Evolutionary conservation across 305 asterid genomes (phyloP).

Genomic region (Lippia alba): DNA sequence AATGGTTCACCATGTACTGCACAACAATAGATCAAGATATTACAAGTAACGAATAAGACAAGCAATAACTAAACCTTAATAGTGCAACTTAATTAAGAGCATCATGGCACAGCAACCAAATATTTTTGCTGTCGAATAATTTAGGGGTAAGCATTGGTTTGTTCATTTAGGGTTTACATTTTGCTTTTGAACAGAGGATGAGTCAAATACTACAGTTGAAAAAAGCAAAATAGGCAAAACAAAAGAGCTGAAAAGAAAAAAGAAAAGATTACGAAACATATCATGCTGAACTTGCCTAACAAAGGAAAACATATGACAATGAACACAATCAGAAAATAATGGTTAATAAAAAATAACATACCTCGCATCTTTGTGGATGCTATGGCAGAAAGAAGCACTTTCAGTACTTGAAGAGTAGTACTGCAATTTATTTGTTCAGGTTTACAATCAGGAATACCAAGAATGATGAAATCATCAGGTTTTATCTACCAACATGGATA

Average conservation of each 20-base stretch:
- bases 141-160: background rate
- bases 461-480: constrained; percentile 32
- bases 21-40: constrained; percentile 40
- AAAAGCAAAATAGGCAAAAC: too few relatives aligned
- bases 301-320: background rate
- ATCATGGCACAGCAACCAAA: constrained; percentile 16
- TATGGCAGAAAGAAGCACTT: constrained; percentile 92
- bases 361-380: constrained; percentile 94
- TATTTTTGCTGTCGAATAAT: constrained; percentile 17
- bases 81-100: constrained; percentile 16
- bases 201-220: too few relatives aligned
- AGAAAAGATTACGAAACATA: background rate
- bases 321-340: constrained; percentile 16
- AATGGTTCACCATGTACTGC: constrained; percentile 95
- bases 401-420: constrained; percentile 92
- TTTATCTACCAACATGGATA: constrained; percentile 37
- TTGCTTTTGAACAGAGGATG: too few relatives aligned
- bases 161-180: background rate
- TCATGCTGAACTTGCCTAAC: constrained; percentile 10
- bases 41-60: constrained; percentile 28
- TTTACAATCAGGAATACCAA: constrained; percentile 39
- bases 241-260: background rate
- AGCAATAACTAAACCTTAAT: constrained; percentile 6
- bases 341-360: constrained; percentile 47
- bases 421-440: constrained; percentile 63